These are phyloP conservation scores for Cercospora brassicicola DNA, from an alignment of 2,329 filamentous ascomycete species.

Conservation along the genomic window DNA sequence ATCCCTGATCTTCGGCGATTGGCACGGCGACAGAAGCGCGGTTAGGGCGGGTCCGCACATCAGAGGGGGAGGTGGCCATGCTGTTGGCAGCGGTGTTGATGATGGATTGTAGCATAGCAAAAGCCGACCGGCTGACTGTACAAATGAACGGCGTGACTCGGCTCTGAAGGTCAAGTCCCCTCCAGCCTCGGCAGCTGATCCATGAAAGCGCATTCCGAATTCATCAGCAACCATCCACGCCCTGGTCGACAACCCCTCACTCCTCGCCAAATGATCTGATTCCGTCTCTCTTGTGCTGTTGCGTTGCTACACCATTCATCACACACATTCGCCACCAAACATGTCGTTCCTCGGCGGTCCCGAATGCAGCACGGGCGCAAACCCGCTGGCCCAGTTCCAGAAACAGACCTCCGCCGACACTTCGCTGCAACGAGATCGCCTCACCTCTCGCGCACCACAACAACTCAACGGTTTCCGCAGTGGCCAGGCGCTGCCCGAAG, in stretches of 20 bases:
- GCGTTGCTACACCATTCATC: background rate
- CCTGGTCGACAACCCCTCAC: constrained; percentile 4
- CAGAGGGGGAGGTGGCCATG: background rate
- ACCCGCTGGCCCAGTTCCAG: constrained; percentile 94
- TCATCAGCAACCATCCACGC: background rate
- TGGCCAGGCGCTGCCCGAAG: constrained; percentile 31
- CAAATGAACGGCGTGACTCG: background rate
- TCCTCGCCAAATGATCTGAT: background rate
- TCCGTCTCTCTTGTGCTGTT: background rate
- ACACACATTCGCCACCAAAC: background rate
- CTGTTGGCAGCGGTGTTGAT: background rate
- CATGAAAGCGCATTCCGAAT: background rate
- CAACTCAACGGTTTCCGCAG: constrained; percentile 38
- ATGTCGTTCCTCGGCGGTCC: constrained; percentile 97
- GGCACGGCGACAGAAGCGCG: background rate
- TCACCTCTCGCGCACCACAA: constrained; percentile 44
- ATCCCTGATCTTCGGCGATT: background rate
- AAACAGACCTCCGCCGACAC: constrained; percentile 98
- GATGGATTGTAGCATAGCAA: constrained; percentile 2
- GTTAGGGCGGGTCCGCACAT: background rate
- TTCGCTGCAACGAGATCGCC: constrained; percentile 84
- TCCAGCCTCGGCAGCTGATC: background rate
- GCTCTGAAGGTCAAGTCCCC: background rate
- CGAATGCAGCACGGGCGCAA: constrained; percentile 94
- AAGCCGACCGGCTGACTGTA: background rate